These are phyloP conservation scores for Pythium pyrilobum DNA, from an alignment of 352 stramenopile genomes.

Conservation along the genomic window DNA sequence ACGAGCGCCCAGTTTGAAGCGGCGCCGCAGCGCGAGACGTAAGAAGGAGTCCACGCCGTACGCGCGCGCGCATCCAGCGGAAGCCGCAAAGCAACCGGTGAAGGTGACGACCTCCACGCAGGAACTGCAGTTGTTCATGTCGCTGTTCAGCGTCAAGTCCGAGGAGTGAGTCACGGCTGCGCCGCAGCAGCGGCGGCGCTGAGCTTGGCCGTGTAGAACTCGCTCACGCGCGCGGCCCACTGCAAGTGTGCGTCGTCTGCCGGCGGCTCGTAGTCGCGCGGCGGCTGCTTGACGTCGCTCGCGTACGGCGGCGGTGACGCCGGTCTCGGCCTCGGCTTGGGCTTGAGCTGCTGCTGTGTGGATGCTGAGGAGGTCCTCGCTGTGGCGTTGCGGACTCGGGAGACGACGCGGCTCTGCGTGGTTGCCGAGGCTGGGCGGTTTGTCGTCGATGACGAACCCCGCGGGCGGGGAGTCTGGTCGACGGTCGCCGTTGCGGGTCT, in stretches of 20 bases:
- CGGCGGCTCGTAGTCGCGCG: constrained; percentile 12
- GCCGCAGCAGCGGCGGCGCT: neutral
- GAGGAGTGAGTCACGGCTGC: constrained; percentile 12
- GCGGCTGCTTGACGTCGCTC: constrained; percentile 4
- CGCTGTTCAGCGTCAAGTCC: constrained; percentile 24
- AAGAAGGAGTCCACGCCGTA: constrained; percentile 6
- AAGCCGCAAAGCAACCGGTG: neutral
- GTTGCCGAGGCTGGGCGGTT: neutral
- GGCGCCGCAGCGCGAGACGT: neutral
- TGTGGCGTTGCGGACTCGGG: constrained; percentile 3
- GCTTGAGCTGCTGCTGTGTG: neutral
- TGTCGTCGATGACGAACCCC: too few relatives aligned
- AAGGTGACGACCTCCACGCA: constrained; percentile 15
- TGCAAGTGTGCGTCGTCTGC: constrained; percentile 35
- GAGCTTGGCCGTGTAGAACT: constrained; percentile 36
- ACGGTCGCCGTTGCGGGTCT: neutral
- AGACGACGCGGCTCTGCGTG: constrained; percentile 3
- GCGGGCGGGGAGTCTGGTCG: too few relatives aligned
- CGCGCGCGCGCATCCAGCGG: neutral
- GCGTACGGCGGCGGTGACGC: constrained; percentile 2
- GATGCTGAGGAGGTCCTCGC: neutral
- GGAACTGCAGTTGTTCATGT: constrained; percentile 46
- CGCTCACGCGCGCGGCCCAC: constrained; percentile 52
- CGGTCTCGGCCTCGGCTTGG: neutral
- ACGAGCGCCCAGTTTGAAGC: neutral